Evolutionary conservation across 169 alveolate species (phyloP).

Genomic region (Plasmodium vivax): DNA sequence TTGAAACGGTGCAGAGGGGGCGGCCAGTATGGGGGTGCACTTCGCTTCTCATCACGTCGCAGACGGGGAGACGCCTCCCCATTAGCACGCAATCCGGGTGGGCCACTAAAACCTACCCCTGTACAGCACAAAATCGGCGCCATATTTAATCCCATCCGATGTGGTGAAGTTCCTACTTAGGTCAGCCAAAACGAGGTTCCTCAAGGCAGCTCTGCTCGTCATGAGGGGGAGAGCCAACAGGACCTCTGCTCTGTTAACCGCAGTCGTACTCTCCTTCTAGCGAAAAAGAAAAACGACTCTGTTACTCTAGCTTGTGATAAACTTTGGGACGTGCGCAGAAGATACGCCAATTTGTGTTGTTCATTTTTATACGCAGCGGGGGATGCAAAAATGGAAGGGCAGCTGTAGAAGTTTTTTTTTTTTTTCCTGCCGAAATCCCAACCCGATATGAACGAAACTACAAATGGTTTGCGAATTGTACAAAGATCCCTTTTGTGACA

Average conservation of each 20-base stretch:
- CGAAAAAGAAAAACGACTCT: not conserved
- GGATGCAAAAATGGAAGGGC: not conserved
- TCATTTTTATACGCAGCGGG: not conserved
- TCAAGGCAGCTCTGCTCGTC: conserved; percentile 20
- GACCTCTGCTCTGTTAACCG: not conserved
- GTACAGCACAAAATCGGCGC: conserved; percentile 72
- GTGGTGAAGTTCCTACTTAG: conserved; percentile 35
- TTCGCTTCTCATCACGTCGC: not conserved
- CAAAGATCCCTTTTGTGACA: not conserved
- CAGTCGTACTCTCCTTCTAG: not conserved
- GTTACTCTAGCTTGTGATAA: not conserved
- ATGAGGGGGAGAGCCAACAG: conserved; percentile 6
- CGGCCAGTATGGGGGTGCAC: not conserved
- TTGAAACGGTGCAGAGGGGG: not conserved
- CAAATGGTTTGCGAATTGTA: not conserved
- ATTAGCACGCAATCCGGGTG: not conserved
- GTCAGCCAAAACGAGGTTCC: conserved; percentile 53
- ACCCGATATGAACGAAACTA: not conserved
- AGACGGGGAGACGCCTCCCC: not conserved
- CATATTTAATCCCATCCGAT: conserved; percentile 67
- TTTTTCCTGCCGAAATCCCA: not conserved
- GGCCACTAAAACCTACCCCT: conserved; percentile 15
- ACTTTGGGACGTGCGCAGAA: not conserved
- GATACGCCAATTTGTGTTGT: not conserved
- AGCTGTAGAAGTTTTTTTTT: not conserved